Percentiles rank a stretch among this genome's conserved stretches.
These are phyloP conservation scores for Rhytidhysteron rufulum DNA, from an alignment of 2,329 filamentous ascomycete genomes.

Conservation along the genomic window DNA sequence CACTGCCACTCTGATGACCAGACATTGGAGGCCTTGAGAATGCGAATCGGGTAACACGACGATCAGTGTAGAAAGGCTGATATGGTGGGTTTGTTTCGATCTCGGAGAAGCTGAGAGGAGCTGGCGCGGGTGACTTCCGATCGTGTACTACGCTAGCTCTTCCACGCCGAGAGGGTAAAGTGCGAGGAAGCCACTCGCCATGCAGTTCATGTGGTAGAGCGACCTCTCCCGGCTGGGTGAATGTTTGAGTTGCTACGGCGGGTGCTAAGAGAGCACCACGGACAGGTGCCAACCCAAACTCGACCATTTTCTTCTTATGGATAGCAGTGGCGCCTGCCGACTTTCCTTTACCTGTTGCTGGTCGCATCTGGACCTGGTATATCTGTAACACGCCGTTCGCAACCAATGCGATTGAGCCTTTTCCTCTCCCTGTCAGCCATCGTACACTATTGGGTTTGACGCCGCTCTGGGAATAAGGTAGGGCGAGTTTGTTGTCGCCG, in stretches of 20 bases:
- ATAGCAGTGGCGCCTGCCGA: conserved; percentile 40
- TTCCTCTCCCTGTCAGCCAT: conserved; percentile 62
- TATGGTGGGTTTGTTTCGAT: conserved; percentile 95
- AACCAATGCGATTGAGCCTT: conserved; percentile 61
- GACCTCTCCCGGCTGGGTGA: conserved; percentile 22
- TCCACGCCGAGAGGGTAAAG: conserved; percentile 18
- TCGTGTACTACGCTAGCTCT: conserved; percentile 8
- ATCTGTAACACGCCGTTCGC: conserved; percentile 64
- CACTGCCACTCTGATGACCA: conserved; percentile 19
- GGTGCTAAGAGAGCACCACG: conserved; percentile 51
- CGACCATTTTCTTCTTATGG: conserved; percentile 58
- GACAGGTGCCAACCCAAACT: conserved; percentile 63
- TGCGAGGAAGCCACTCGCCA: conserved; percentile 33
- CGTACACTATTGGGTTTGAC: conserved; percentile 59
- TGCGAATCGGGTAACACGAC: conserved; percentile 73
- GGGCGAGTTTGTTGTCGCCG: conserved; percentile 69
- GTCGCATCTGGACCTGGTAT: conserved; percentile 56
- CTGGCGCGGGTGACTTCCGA: conserved; percentile 35
- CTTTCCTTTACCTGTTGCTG: conserved; percentile 36
- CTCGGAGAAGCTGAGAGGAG: conserved; percentile 64
- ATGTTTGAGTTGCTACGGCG: conserved; percentile 25
- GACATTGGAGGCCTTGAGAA: conserved; percentile 43
- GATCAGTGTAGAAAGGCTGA: conserved; percentile 92
- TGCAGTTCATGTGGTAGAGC: conserved; percentile 17
- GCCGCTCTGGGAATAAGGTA: conserved; percentile 54